Evolutionary conservation across 768 basidiomycete genomes (phyloP), one percentile per base, ranked within the genome.

Genomic region (Trametes coccinea): DNA sequence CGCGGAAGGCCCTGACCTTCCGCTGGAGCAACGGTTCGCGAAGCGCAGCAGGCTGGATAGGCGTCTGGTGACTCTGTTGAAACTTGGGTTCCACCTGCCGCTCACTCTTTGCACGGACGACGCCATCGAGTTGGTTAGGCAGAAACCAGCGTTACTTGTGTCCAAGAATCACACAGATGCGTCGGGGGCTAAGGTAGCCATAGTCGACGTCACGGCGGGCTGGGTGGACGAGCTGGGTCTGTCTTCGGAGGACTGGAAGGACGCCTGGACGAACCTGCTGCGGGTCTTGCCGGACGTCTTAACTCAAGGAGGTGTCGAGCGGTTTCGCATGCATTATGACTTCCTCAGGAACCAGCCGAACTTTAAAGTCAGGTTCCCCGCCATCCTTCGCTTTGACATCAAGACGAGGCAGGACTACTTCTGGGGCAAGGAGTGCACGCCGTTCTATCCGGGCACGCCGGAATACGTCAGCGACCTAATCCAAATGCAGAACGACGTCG

Each of bases 1-100:
- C n/a, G n/a, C 34, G 34, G 34, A 37, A 47, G 39, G 40, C 7
- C n/a, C n/a, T n/a, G n/a, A n/a, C n/a, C n/a, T n/a, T n/a, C n/a
- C n/a, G n/a, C n/a, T n/a, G n/a, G n/a, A n/a, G n/a, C n/a, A n/a
- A n/a, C n/a, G n/a, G n/a, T n/a, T n/a, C n/a, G n/a, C n/a, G n/a
- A n/a, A n/a, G n/a, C n/a, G n/a, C n/a, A n/a, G n/a, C n/a, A n/a
- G n/a, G n/a, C n/a, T n/a, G n/a, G n/a, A n/a, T n/a, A n/a, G n/a
- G n/a, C n/a, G n/a, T n/a, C 57, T 59, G 10, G 29, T 37, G 37
- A 22, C 9, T 14, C 31, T 50, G 22, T 6, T 59, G 10, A 40
- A 22, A 40, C 37, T 49, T 8, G 58, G 59, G 4, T 60, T 60
- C 34, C 59, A 60, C 17, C 29, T 60, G 9, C 59, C 59, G 5